phyloP scores from a whole-genome alignment of 163 green algal species.

The Dunaliella salina region DNA sequence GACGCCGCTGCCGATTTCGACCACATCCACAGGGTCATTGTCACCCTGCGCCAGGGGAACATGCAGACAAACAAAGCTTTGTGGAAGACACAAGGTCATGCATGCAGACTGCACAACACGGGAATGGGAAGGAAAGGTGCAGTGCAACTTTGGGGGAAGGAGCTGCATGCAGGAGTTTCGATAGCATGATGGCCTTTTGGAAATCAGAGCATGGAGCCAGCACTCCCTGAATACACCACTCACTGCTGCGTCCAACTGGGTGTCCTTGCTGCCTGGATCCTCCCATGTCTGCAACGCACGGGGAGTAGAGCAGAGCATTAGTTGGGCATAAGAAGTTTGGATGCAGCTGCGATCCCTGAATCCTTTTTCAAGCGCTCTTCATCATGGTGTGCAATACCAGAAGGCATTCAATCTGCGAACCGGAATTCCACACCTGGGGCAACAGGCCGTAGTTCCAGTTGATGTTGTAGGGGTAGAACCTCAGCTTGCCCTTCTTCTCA shows the following conservation, averaged over 20 bases:
- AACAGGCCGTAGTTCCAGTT: slow-evolving; percentile 99
- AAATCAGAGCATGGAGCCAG: too few relatives aligned
- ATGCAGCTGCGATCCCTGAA: too few relatives aligned
- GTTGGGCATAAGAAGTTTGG: too few relatives aligned
- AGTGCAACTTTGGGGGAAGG: background rate
- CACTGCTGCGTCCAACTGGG: slow-evolving; percentile 59
- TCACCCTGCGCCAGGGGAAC: slow-evolving; percentile 69
- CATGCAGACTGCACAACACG: slow-evolving; percentile 6
- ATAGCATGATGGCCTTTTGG: too few relatives aligned
- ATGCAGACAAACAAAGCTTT: too few relatives aligned
- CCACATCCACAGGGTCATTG: slow-evolving; percentile 98
- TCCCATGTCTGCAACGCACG: slow-evolving; percentile 88
- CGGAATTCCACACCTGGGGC: slow-evolving; percentile 79
- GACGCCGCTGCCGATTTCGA: slow-evolving; percentile 84
- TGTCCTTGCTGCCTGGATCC: slow-evolving; percentile 83
- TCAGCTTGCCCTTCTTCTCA: slow-evolving; percentile 98
- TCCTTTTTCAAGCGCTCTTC: too few relatives aligned
- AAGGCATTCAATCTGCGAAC: too few relatives aligned
- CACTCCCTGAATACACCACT: too few relatives aligned
- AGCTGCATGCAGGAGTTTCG: too few relatives aligned
- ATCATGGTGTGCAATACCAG: too few relatives aligned
- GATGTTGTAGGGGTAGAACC: slow-evolving; percentile 99
- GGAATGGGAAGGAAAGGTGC: background rate
- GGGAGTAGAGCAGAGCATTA: too few relatives aligned
- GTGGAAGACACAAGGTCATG: background rate